A percentile compares a stretch with the other conserved stretches of the same genome.
phyloP scores from a whole-genome alignment of 106 monocot genomes.

The Gastrodia elata region DNA sequence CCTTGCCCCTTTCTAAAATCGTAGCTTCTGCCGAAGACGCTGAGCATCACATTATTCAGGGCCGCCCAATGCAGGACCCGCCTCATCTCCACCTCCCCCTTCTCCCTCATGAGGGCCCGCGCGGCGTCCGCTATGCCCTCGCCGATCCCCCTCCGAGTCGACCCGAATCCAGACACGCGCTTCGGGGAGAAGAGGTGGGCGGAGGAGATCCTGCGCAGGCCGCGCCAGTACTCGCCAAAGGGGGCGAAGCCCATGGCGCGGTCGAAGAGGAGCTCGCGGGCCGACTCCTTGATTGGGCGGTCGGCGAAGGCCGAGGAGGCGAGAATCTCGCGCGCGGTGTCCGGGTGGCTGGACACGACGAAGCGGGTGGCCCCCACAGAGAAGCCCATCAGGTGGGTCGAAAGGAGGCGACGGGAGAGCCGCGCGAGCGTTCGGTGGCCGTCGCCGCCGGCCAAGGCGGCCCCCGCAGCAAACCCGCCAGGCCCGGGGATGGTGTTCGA shows the following conservation, averaged over 20 bases:
- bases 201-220: conserved; percentile 20
- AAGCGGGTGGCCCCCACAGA: conserved; percentile 27
- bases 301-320: conserved; percentile 24
- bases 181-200: conserved; percentile 19
- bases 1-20: conserved; percentile 11
- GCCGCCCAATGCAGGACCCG: conserved; percentile 25
- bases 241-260: conserved; percentile 40
- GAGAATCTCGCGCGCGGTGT: conserved; percentile 27
- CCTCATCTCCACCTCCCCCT: conserved; percentile 20
- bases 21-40: conserved; percentile 21
- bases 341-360: conserved; percentile 24
- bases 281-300: conserved; percentile 32
- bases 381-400: conserved; percentile 23
- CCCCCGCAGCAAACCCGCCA: not conserved
- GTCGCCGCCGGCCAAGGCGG: conserved; percentile 6
- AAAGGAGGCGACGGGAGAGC: not conserved
- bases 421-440: conserved; percentile 17
- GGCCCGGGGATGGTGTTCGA: conserved; percentile 15
- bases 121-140: conserved; percentile 13
- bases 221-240: conserved; percentile 31
- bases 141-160: conserved; percentile 11
- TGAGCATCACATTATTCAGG: conserved; percentile 18
- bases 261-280: conserved; percentile 33
- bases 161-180: conserved; percentile 7
- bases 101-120: not conserved